Conservation (phyloP, 139 green algal genomes). For the Zygnema cylindricum region DNA sequence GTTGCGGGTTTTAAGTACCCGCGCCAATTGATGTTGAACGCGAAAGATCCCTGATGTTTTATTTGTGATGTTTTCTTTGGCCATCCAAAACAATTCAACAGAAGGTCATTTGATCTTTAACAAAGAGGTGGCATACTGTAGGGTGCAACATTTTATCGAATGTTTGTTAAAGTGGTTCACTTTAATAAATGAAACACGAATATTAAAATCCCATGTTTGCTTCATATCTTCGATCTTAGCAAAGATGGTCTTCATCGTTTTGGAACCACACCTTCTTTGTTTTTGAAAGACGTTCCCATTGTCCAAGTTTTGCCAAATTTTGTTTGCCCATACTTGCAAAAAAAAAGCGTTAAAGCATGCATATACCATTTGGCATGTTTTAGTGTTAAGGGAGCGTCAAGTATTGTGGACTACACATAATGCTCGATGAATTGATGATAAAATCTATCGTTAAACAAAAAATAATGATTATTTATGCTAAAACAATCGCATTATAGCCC, state of each 20-base stretch:
- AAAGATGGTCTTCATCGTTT: slow-evolving; percentile 46
- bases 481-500: no score
- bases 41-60: slow-evolving; percentile 57
- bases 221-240: slow-evolving; percentile 14
- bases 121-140: background rate
- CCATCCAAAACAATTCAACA: background rate
- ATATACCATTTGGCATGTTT: no score
- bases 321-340: slow-evolving; percentile 38
- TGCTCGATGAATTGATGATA: no score
- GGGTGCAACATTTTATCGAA: background rate
- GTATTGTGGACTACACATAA: no score
- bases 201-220: slow-evolving; percentile 21
- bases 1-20: background rate
- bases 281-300: slow-evolving; percentile 57
- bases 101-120: no score
- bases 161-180: background rate
- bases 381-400: no score
- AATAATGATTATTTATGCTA: no score
- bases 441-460: no score
- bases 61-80: slow-evolving; percentile 57
- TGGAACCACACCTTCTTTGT: slow-evolving; percentile 33
- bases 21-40: background rate
- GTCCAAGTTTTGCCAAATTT: slow-evolving; percentile 62
- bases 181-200: slow-evolving; percentile 61
- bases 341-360: no score